Evolutionary conservation across 2,329 filamentous ascomycete genomes (phyloP).

Genomic region (Fusarium bulbicola): DNA sequence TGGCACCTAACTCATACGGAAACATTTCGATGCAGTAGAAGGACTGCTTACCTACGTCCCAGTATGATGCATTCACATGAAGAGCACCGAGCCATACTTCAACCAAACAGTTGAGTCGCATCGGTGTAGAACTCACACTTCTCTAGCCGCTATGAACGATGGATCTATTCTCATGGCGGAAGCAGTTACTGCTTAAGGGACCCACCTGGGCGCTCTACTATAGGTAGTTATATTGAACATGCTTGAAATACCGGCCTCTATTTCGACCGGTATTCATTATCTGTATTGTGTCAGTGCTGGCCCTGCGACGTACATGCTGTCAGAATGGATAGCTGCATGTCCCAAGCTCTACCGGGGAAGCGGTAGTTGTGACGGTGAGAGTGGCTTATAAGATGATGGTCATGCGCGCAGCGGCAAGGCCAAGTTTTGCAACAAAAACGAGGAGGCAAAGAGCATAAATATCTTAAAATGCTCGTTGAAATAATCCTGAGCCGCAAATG

Average conservation of each 20-base stretch:
- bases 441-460: not conserved
- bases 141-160: not conserved
- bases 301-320: too few relatives aligned
- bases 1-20: rapidly evolving
- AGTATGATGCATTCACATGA: rapidly evolving
- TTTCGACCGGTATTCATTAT: not conserved
- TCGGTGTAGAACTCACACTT: not conserved
- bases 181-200: rapidly evolving
- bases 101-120: not conserved
- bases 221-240: not conserved
- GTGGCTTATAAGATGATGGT: too few relatives aligned
- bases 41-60: rapidly evolving
- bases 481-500: not conserved
- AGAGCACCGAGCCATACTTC: not conserved
- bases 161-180: too few relatives aligned
- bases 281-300: not conserved
- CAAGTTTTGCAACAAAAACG: not conserved
- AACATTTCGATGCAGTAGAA: rapidly evolving
- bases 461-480: too few relatives aligned
- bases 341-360: not conserved
- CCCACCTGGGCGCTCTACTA: too few relatives aligned
- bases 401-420: not conserved
- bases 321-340: too few relatives aligned
- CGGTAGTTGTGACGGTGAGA: too few relatives aligned
- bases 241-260: not conserved